Base-by-base conservation (phyloP, 129 eudicot species). In the Mikania micrantha region DNA sequence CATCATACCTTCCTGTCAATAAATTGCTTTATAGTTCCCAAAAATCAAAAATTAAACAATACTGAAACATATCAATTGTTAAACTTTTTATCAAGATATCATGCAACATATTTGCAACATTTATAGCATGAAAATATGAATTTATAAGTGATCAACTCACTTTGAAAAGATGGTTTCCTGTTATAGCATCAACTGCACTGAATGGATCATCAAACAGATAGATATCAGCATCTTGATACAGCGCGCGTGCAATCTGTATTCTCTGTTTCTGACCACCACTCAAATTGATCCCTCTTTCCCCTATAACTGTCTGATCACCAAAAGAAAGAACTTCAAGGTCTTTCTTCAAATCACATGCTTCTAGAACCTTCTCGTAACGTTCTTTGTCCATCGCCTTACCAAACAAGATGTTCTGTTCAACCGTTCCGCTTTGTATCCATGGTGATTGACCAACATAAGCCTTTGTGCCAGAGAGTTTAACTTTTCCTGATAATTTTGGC, bases 241-340 rank as follows among this genome's bases (percentile, higher is more conserved):
- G 61, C 57, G 98, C 96, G 6, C 98, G 94, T 6, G 98, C 96
- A 54, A 91, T 83, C 67, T 91, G 98, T 75, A 91, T 85, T 28
- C 98, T 86, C 69, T 93, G 96, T 74, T 93, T 88, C 82, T 93
- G 96, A 3, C 97, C 97, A 9, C 97, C 97, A 59, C 97, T 91
- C 81, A 91, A 77, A 70, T 91, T 91, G 52, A 93, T 84, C 28
- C 98, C 98, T 74, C 96, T 74, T 80, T 93, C 98, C 4, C 98
- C 98, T 52, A 88, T 88, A 41, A 92, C 76, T 0, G 98, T 92
- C 67, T 84, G 88, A 83, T 92, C 98, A 17, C 96, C 96, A 69
- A 78, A 88, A 0, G 95, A 40, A 3, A 92, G 82, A 59, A 88
- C 79, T 62, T 86, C 96, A 13, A 92, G 79, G 76, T 92, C 98